A percentile compares a stretch with the other conserved stretches of the same genome.
phyloP scores from a whole-genome alignment of 257 asterid species.

The Avicennia marina region DNA sequence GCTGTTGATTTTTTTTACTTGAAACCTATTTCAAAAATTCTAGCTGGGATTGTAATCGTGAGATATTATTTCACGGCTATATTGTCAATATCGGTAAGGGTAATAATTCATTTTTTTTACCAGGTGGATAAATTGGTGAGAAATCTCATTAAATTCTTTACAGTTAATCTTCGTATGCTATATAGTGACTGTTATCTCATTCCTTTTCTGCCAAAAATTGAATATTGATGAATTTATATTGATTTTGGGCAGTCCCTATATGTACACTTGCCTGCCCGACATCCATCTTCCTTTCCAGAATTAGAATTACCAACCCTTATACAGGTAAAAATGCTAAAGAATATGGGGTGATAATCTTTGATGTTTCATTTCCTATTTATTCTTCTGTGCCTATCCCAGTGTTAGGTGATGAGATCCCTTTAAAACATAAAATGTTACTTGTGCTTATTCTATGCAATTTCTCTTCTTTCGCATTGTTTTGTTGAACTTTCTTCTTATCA shows the following conservation, averaged over 20 bases:
- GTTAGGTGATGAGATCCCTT: slow-evolving; percentile 1
- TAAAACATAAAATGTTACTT: slow-evolving; percentile 2
- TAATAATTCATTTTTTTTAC: background rate
- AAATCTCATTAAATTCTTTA: background rate
- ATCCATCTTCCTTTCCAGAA: slow-evolving; percentile 91
- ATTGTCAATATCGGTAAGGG: no score
- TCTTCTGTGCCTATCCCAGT: no score
- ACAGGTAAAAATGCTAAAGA: slow-evolving; percentile 50
- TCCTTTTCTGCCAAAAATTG: background rate
- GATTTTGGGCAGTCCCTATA: slow-evolving; percentile 71
- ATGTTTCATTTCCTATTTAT: slow-evolving; percentile 5
- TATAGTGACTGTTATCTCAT: background rate
- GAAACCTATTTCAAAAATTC: no score
- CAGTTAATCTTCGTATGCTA: slow-evolving; percentile 10
- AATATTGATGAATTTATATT: slow-evolving; percentile 15
- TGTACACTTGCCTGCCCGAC: slow-evolving; percentile 91
- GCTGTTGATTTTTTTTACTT: no score
- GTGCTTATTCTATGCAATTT: slow-evolving; percentile 2
- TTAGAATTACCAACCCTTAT: slow-evolving; percentile 87
- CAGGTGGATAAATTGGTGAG: background rate
- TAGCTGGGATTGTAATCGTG: no score
- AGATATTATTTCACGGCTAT: no score
- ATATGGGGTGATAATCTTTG: slow-evolving; percentile 10
- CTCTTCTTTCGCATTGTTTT: slow-evolving; percentile 8
- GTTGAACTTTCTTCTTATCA: slow-evolving; percentile 12